A percentile compares a stretch with the other conserved stretches of the same genome.
Evolutionary conservation across 495 filamentous ascomycete species (phyloP).

Genomic region (Hyaloscypha finlandica): DNA sequence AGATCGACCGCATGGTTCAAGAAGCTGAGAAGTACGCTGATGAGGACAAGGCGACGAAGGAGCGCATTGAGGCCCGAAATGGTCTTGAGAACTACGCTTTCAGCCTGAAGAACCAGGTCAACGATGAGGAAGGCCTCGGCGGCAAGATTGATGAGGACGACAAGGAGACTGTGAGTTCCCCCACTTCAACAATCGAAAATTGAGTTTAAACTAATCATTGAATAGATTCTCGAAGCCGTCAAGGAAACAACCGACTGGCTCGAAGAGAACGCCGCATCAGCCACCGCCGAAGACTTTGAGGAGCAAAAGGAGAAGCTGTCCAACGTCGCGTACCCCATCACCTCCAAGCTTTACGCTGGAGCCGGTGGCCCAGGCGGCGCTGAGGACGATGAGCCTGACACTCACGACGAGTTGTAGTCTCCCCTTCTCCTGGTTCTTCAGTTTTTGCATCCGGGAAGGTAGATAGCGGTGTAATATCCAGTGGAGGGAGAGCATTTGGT

Average conservation of each 20-base stretch:
- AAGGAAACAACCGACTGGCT: conserved; percentile 98
- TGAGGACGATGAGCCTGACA: conserved; percentile 72
- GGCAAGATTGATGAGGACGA: conserved; percentile 98
- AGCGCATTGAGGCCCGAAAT: conserved; percentile 93
- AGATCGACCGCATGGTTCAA: conserved; percentile 97
- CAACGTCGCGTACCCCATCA: conserved; percentile 96
- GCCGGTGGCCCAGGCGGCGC: conserved; percentile 53
- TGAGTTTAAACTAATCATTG: conserved; percentile 27
- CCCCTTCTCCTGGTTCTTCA: not conserved
- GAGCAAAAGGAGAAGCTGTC: conserved; percentile 99
- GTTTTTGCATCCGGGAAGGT: not conserved
- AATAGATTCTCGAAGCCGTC: conserved; percentile 84
- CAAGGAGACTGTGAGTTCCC: conserved; percentile 80
- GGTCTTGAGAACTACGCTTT: conserved; percentile 95
- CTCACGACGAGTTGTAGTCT: conserved; percentile 88
- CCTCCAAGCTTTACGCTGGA: conserved; percentile 89
- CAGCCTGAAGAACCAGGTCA: conserved; percentile 98
- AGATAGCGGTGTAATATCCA: not conserved
- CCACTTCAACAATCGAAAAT: not conserved
- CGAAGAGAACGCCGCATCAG: conserved; percentile 89
- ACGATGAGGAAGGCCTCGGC: conserved; percentile 94
- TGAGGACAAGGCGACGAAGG: conserved; percentile 96
- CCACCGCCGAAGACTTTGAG: conserved; percentile 90
- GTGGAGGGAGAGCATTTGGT: not conserved
- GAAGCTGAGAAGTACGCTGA: conserved; percentile 98